Base-by-base conservation (phyloP, 805 yeast species). In the Metschnikowia dekortorum region DNA sequence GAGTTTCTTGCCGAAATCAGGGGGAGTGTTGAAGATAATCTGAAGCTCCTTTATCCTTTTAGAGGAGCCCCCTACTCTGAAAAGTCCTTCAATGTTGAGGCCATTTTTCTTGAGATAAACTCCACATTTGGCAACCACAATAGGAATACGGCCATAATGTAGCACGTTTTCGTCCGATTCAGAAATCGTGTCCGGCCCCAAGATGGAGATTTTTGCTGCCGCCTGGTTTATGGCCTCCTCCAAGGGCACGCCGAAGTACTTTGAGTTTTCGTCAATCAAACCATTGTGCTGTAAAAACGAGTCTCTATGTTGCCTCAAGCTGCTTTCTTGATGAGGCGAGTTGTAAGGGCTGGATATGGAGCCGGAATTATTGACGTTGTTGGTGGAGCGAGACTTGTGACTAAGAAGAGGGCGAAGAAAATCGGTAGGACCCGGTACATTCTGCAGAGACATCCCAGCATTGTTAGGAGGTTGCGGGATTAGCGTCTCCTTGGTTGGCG, bases 61-160 rank as follows among this genome's bases (percentile, higher is more conserved):
- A 31, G 89, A 83, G 13, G 96, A 85, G 3, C 99, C 99, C 0
- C 95, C 94, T 1, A 94, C 87, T 52, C 99, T 75, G 65, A 94
- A 94, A 3, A 94, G 88, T 6, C 99, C 99, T 65, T 92, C 94
- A 0, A 87, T 85, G 32, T 81, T 80, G 32, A 89, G 73, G 2
- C 86, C 96, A 55, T 88, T 82, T 43, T 81, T 80, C 62, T 94
- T 92, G 52, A 94, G 69, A 61, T 70, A 91, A 0, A 87, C 84
- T 0, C 98, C 97, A 70, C 99, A 92, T 58, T 89, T 87, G 13
- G 97, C 98, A n/a, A 94, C 95, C 11, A 94, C 86, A 14, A 89
- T 79, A 0, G 99, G 99, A 16, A 94, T 88, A 47, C 83, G 75
- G 22, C 98, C 99, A 64, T 89, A 94, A 45, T 84, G 82, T 32